Conservation (phyloP, 1,284 basidiomycete species). For the Veloporphyrellus conicus region DNA sequence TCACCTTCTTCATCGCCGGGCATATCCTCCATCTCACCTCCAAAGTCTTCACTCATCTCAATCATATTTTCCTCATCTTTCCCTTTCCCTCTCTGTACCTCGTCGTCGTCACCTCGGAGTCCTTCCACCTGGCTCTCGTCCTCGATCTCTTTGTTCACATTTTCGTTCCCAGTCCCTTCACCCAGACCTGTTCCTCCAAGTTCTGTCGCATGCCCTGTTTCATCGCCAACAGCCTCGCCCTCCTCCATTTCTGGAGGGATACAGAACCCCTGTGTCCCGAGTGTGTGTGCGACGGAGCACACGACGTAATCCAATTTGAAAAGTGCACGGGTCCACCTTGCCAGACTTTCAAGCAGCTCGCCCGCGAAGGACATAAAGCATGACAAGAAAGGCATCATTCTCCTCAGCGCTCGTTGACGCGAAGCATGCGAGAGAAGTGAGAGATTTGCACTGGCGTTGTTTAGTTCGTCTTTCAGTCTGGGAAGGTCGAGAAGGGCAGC, state of each 20-base stretch:
- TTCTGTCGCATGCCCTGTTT: conserved; percentile 38
- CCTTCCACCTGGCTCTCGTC: conserved; percentile 97
- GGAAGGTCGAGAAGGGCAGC: conserved; percentile 46
- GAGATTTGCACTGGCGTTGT: conserved; percentile 29
- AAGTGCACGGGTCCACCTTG: conserved; percentile 69
- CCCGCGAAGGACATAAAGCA: conserved; percentile 51
- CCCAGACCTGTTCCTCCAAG: conserved; percentile 81
- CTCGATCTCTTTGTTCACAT: conserved; percentile 89
- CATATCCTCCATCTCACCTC: conserved; percentile 80
- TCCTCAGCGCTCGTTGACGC: conserved; percentile 31
- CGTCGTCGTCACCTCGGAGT: conserved; percentile 66
- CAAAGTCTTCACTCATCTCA: conserved; percentile 75
- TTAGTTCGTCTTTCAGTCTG: conserved; percentile 37
- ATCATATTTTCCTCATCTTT: conserved; percentile 66
- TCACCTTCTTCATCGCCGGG: conserved; percentile 54
- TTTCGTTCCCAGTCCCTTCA: conserved; percentile 77
- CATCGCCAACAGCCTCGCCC: conserved; percentile 49
- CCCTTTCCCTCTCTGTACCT: conserved; percentile 48
- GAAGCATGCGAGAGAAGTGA: conserved; percentile 28
- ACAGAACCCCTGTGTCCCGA: conserved; percentile 90
- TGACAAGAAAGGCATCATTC: conserved; percentile 64
- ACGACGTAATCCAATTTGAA: conserved; percentile 85
- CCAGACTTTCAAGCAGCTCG: conserved; percentile 52
- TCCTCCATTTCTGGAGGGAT: conserved; percentile 71
- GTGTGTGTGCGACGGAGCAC: conserved; percentile 67